Conservation (phyloP, 495 filamentous ascomycete genomes). For the Eremomyces bilateralis region DNA sequence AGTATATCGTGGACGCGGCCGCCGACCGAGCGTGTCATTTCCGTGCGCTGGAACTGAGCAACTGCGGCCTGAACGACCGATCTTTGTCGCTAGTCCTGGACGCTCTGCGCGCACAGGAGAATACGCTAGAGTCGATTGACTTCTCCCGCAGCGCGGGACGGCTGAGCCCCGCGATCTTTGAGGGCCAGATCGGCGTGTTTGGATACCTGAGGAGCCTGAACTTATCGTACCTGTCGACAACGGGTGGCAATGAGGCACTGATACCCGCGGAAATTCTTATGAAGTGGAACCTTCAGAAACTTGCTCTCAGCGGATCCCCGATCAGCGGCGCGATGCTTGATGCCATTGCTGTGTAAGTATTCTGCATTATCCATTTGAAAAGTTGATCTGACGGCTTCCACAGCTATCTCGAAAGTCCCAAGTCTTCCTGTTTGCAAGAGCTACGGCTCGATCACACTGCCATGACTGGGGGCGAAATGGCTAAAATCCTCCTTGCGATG, state of each 20-base stretch:
- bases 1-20: conserved; percentile 46
- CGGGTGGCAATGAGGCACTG: conserved; percentile 38
- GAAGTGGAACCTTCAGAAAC: conserved; percentile 54
- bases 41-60: conserved; percentile 60
- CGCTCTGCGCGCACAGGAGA: conserved; percentile 39
- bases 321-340: conserved; percentile 27
- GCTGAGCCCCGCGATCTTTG: conserved; percentile 38
- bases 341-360: no score
- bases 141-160: conserved; percentile 58
- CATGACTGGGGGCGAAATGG: conserved; percentile 55
- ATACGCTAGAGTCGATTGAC: conserved; percentile 53
- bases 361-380: no score
- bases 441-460: conserved; percentile 61
- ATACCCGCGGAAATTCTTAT: conserved; percentile 43
- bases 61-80: conserved; percentile 46
- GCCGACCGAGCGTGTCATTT: conserved; percentile 42
- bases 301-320: conserved; percentile 42
- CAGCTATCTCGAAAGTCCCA: conserved; percentile 15
- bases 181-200: conserved; percentile 41
- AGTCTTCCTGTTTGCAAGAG: conserved; percentile 42
- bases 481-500: conserved; percentile 60
- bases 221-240: conserved; percentile 42
- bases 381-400: no score
- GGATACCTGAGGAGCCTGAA: conserved; percentile 50
- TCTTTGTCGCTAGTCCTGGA: conserved; percentile 33